phyloP scores from a whole-genome alignment of 345 rosid species.

The Salix koriyanagi region DNA sequence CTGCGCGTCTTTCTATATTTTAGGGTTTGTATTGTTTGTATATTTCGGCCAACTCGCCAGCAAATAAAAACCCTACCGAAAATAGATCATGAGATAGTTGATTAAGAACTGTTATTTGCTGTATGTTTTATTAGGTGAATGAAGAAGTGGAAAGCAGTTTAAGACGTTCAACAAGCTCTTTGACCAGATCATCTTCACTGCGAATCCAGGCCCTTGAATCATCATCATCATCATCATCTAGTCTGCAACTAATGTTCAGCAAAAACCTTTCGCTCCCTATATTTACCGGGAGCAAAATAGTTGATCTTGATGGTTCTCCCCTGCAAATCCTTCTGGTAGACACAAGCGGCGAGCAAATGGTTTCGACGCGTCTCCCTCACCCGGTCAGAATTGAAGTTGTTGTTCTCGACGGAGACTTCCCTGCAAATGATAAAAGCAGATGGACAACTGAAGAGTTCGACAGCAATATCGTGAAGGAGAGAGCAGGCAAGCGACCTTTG shows the following conservation, averaged over 20 bases:
- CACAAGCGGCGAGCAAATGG: conserved; percentile 14
- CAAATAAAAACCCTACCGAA: not conserved
- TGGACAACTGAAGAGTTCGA: conserved; percentile 74
- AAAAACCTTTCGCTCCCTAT: conserved; percentile 36
- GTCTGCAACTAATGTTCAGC: conserved; percentile 34
- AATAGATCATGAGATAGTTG: not conserved
- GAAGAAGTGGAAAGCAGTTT: conserved; percentile 72
- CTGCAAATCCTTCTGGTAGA: conserved; percentile 55
- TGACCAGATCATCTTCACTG: conserved; percentile 42
- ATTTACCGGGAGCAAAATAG: conserved; percentile 70
- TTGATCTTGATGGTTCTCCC: conserved; percentile 33
- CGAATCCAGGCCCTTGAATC: conserved; percentile 42
- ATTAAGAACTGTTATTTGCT: too few relatives aligned
- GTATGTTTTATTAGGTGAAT: conserved; percentile 42
- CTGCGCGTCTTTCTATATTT: not conserved
- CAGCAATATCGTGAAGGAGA: conserved; percentile 54
- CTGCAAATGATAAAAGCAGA: conserved; percentile 25
- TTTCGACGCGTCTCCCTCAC: conserved; percentile 33
- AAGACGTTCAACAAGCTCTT: conserved; percentile 24
- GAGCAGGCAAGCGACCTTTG: conserved; percentile 81
- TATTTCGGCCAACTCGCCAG: not conserved
- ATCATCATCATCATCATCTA: conserved; percentile 38
- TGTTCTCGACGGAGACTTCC: conserved; percentile 79
- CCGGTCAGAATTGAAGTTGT: conserved; percentile 64
- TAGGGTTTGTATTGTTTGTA: not conserved